Evolutionary conservation across 805 yeast genomes (phyloP), one percentile per base, ranked within the genome.

Genomic region (Ogataea populi-albae): DNA sequence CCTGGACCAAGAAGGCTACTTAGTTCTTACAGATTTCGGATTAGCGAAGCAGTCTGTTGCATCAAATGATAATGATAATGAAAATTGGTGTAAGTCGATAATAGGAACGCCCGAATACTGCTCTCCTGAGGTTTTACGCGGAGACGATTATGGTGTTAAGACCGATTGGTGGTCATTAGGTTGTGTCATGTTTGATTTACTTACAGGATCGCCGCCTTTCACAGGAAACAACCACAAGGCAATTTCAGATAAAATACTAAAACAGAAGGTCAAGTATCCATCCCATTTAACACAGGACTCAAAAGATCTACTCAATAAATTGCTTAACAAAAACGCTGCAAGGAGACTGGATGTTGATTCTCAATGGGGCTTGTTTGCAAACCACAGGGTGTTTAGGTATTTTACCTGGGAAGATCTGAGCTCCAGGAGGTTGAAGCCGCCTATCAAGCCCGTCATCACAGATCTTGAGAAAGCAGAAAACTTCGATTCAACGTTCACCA

Each of bases 151-250:
- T 55, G 87, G 84, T 40, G 76, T 71, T 38, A 68, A 76, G 12
- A 93, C 87, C 16, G 96, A 86, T 55, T 85, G 94, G 83, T 86
- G 95, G 86, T 85, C 95, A 0, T 61, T 87, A 17, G 96, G 95
- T 0, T 83, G 93, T 39, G 79, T 86, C 6, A 66, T 79, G 38
- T 84, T 65, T 50, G 95, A 87, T 57, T 71, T 86, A 72, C 65
- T 87, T 34, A 79, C 88, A 1, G 95, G 95, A 0, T 68, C 76
- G 35, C 95, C 96, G 0, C 96, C 96, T 3, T 86, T 85, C 57
- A 81, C 88, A 0, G 96, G 95, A 3, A 79, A 73, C 37, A 83
- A 80, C 46, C 83, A 82, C 53, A 79, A 81, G 52, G 71, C 71
- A 16, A 85, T 86, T 17, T 67, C 79, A 47, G 81, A 81, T 47